Percentiles rank a stretch among this genome's conserved stretches.
phyloP scores from a whole-genome alignment of 2,329 filamentous ascomycete genomes.

The Fusarium burgessii region DNA sequence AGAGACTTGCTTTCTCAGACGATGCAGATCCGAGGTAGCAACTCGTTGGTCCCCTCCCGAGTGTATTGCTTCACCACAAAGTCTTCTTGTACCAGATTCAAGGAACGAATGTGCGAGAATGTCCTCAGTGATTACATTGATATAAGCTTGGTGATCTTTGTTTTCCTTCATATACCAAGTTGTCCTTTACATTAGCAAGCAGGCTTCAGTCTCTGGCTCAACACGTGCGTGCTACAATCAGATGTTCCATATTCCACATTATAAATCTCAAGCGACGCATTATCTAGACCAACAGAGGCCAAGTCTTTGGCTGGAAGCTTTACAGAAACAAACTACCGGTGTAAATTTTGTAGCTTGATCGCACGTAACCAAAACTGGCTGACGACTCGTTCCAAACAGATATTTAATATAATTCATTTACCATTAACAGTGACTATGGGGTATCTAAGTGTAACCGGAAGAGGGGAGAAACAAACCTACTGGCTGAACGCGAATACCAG shows the following conservation, averaged over 20 bases:
- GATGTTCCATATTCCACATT: too few species aligned
- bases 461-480: not conserved
- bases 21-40: not conserved
- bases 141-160: not conserved
- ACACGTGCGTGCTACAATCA: too few species aligned
- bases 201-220: not conserved
- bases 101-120: not conserved
- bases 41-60: not conserved
- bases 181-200: not conserved
- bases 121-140: not conserved
- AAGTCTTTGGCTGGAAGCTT: too few species aligned
- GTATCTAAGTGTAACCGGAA: constrained; percentile 20
- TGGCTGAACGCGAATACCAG: not conserved
- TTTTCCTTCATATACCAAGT: not conserved
- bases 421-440: constrained; percentile 5
- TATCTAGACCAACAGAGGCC: not conserved
- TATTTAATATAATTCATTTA: not conserved
- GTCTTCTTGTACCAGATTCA: not conserved
- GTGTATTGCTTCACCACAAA: not conserved
- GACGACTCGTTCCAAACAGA: not conserved
- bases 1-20: not conserved
- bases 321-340: not conserved
- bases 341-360: not conserved
- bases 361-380: not conserved
- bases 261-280: too few species aligned